Evolutionary conservation across 441 rosid genomes (phyloP).

Genomic region (Arabidopsis hybrid): DNA sequence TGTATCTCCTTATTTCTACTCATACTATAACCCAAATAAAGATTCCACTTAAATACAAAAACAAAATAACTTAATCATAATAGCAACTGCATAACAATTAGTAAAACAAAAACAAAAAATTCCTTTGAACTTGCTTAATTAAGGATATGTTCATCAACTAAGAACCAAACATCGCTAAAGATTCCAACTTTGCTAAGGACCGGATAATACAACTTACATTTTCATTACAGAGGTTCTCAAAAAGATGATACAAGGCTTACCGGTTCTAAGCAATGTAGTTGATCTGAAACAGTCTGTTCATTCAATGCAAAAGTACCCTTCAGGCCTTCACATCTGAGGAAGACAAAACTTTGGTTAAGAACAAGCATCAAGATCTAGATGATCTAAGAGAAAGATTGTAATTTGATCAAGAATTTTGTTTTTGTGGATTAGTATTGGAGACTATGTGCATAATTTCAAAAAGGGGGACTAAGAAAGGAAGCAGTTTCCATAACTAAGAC

Average conservation of each 20-base stretch:
- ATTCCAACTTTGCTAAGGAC: constrained; percentile 39
- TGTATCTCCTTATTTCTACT: neutral
- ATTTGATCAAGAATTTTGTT: neutral
- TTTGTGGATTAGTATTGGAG: constrained; percentile 1
- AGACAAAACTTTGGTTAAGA: constrained; percentile 15
- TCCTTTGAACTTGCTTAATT: constrained; percentile 35
- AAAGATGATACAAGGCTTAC: constrained; percentile 30
- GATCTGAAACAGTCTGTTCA: constrained; percentile 32
- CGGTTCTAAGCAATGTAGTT: constrained; percentile 30
- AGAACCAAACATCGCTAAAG: constrained; percentile 34
- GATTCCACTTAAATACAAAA: constrained; percentile 23
- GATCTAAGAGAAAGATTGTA: neutral
- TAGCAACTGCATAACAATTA: constrained; percentile 21
- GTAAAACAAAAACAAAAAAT: constrained; percentile 24
- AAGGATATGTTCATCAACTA: constrained; percentile 33
- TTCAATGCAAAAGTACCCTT: constrained; percentile 20
- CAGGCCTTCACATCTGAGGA: constrained; percentile 27
- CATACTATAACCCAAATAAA: constrained; percentile 9
- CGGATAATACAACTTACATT: constrained; percentile 33
- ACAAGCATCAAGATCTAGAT: neutral
- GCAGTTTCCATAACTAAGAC: too few species aligned
- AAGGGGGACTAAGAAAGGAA: too few species aligned
- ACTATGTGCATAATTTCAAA: constrained; percentile 2
- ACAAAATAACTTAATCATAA: neutral
- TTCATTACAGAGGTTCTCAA: constrained; percentile 35